These are phyloP conservation scores for Hylodesmum podocarpum DNA, from an alignment of 306 rosid species.

Conservation along the genomic window DNA sequence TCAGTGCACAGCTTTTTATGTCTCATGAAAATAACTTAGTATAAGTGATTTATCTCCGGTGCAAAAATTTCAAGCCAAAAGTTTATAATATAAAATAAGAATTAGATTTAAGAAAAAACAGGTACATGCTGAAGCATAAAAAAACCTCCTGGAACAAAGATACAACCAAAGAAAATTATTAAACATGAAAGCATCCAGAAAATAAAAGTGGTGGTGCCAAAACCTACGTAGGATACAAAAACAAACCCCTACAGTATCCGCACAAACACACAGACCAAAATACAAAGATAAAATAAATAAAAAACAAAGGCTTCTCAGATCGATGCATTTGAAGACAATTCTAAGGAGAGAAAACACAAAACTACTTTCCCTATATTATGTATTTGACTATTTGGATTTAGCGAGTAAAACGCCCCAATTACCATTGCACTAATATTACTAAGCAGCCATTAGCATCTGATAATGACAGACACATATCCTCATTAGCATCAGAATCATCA, in stretches of 20 bases:
- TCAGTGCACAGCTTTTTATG: not conserved
- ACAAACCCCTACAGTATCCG: not conserved
- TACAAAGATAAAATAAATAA: not conserved
- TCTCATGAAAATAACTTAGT: not conserved
- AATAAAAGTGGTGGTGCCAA: not conserved
- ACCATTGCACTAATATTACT: not conserved
- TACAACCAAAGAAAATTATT: not conserved
- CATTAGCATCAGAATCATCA: conserved; percentile 31
- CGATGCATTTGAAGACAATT: conserved; percentile 1
- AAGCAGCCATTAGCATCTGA: conserved; percentile 8
- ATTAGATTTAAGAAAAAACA: not conserved
- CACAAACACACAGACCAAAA: not conserved
- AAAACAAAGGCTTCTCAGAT: conserved; percentile 10
- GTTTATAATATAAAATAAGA: not conserved
- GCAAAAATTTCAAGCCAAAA: not conserved
- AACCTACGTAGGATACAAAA: not conserved
- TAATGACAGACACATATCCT: conserved; percentile 22
- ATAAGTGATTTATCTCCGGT: not conserved
- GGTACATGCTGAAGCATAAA: not conserved
- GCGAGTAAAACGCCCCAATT: not conserved
- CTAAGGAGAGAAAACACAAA: not conserved
- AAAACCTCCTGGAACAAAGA: conserved; percentile 8
- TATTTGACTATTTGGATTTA: not conserved
- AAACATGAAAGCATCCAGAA: conserved; percentile 2
- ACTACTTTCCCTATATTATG: conserved; percentile 9